phyloP scores from a whole-genome alignment of 495 filamentous ascomycete species.

The Penicillium roqueforti region DNA sequence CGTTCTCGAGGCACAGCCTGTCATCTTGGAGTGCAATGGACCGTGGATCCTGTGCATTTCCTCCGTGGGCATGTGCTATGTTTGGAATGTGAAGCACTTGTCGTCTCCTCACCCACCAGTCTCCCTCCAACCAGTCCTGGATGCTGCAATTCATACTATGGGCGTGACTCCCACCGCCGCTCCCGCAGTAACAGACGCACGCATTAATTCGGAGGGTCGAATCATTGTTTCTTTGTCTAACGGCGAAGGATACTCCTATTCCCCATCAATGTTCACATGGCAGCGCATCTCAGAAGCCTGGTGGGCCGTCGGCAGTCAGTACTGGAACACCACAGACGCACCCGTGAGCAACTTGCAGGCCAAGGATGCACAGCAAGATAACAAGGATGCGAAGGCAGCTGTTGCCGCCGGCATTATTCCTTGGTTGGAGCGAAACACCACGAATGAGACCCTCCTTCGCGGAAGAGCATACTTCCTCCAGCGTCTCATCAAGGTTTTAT shows the following conservation, averaged over 20 bases:
- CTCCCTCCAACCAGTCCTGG: slow-evolving; percentile 83
- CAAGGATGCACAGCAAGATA: slow-evolving; percentile 52
- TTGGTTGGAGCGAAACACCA: slow-evolving; percentile 88
- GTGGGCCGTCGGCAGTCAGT: slow-evolving; percentile 98
- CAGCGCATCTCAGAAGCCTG: slow-evolving; percentile 89
- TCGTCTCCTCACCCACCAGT: slow-evolving; percentile 83
- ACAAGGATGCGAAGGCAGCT: slow-evolving; percentile 47
- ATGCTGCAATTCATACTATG: slow-evolving; percentile 70
- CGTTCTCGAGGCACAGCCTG: slow-evolving; percentile 85
- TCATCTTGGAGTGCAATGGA: slow-evolving; percentile 84
- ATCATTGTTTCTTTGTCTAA: slow-evolving; percentile 84
- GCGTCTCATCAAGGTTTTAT: slow-evolving; percentile 76
- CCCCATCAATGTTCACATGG: slow-evolving; percentile 79
- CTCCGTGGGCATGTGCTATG: slow-evolving; percentile 81
- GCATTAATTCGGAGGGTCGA: slow-evolving; percentile 79
- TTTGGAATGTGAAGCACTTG: slow-evolving; percentile 89
- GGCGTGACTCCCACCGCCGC: slow-evolving; percentile 64
- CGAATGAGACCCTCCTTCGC: slow-evolving; percentile 84
- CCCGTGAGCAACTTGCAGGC: slow-evolving; percentile 74
- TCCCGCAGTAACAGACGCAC: slow-evolving; percentile 81
- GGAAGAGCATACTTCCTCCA: slow-evolving; percentile 86
- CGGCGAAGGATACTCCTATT: slow-evolving; percentile 90
- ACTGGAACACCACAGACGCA: slow-evolving; percentile 94
- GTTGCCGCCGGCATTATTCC: slow-evolving; percentile 93
- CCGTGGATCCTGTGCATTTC: slow-evolving; percentile 87